Conservation (phyloP, 176 grass and related monocot genomes). For the Microstegium vimineum region DNA sequence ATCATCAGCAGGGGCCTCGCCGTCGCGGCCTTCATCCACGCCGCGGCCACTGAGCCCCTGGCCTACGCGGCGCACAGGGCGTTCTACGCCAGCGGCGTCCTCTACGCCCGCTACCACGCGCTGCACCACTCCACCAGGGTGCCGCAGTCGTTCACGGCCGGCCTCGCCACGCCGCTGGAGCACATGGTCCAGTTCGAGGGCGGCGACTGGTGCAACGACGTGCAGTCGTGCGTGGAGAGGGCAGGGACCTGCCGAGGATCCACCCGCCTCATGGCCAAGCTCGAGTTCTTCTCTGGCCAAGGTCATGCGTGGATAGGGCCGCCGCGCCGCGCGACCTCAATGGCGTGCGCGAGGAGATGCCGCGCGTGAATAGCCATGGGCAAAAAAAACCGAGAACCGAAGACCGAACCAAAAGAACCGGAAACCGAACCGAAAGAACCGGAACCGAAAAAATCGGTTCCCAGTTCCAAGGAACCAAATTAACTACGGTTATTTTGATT, state of each 20-base stretch:
- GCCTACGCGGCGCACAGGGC: slow-evolving; percentile 58
- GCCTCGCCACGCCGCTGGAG: slow-evolving; percentile 76
- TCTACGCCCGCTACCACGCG: slow-evolving; percentile 65
- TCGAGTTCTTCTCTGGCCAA: slow-evolving; percentile 67
- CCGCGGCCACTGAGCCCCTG: slow-evolving; percentile 53
- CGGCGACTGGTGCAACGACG: slow-evolving; percentile 74
- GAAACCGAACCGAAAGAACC: too few species aligned
- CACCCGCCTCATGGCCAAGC: slow-evolving; percentile 46
- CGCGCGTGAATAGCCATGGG: too few species aligned
- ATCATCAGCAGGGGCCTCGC: slow-evolving; percentile 34
- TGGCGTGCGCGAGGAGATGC: too few species aligned
- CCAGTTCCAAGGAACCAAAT: too few species aligned
- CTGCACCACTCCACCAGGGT: slow-evolving; percentile 68
- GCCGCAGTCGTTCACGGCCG: slow-evolving; percentile 76
- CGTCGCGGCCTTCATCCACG: slow-evolving; percentile 46
- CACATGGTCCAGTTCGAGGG: slow-evolving; percentile 74
- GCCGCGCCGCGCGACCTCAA: too few species aligned
- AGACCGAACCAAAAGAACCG: too few species aligned
- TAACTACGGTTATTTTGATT: too few species aligned
- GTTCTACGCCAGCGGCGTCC: slow-evolving; percentile 57
- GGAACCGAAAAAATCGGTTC: too few species aligned
- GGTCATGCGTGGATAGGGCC: too few species aligned
- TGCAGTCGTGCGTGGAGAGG: slow-evolving; percentile 45
- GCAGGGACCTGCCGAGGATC: slow-evolving; percentile 58
- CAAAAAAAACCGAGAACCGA: too few species aligned